Percentiles rank a stretch among this genome's conserved stretches.
Evolutionary conservation across 495 filamentous ascomycete species (phyloP).

Genomic region (Neurospora sp.): DNA sequence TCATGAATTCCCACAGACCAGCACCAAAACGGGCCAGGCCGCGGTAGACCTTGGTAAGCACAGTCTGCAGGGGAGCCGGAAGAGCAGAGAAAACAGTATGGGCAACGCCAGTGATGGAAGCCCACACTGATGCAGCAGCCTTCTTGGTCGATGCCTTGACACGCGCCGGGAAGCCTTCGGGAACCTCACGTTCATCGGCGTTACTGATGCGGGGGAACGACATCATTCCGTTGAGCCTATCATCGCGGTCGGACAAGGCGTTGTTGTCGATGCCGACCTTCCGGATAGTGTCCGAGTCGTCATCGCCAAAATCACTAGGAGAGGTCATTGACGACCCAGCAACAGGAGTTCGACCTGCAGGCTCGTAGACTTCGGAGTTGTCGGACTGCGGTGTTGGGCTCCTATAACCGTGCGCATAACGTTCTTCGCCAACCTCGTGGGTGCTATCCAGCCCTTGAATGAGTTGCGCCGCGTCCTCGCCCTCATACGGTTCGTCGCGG

Average conservation of each 20-base stretch:
- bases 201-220: conserved; percentile 35
- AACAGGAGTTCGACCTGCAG: conserved; percentile 38
- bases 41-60: conserved; percentile 33
- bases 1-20: conserved; percentile 89
- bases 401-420: conserved; percentile 1
- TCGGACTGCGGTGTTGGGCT: conserved; percentile 21
- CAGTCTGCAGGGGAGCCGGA: conserved; percentile 48
- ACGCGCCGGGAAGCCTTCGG: conserved; percentile 23
- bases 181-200: conserved; percentile 21
- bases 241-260: conserved; percentile 4
- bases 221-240: conserved; percentile 26
- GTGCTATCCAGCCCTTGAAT: conserved; percentile 20
- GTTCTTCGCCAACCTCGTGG: conserved; percentile 15
- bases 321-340: conserved; percentile 29
- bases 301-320: conserved; percentile 34
- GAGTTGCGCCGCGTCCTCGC: conserved; percentile 16
- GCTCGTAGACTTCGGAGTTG: conserved; percentile 32
- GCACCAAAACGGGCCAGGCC: conserved; percentile 42
- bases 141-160: conserved; percentile 8
- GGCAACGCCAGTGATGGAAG: conserved; percentile 23
- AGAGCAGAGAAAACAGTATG: conserved; percentile 31
- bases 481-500: conserved; percentile 45
- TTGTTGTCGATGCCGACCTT: conserved; percentile 7
- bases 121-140: conserved; percentile 20
- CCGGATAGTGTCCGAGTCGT: conserved; percentile 15